Evolutionary conservation across 2,329 filamentous ascomycete genomes (phyloP).

Genomic region (Fusarium sp.): DNA sequence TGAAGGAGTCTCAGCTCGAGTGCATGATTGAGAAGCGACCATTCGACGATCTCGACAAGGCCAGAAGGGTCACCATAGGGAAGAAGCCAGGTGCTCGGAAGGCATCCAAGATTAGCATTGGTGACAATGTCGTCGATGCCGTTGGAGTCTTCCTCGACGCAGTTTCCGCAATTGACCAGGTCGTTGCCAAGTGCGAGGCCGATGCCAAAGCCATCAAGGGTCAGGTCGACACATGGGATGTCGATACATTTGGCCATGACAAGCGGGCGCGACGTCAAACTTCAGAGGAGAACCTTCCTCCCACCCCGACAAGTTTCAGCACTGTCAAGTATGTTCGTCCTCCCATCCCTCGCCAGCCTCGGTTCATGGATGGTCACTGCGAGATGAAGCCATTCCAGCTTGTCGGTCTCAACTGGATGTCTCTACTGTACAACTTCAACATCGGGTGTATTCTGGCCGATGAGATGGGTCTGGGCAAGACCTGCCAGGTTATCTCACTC

Average conservation of each 20-base stretch:
- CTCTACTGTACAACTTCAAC: slow-evolving; percentile 80
- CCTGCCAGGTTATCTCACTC: slow-evolving; percentile 94
- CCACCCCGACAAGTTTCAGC: slow-evolving; percentile 55
- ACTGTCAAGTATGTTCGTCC: slow-evolving; percentile 51
- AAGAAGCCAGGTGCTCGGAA: slow-evolving; percentile 60
- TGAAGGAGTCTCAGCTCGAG: slow-evolving; percentile 75
- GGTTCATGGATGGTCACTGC: slow-evolving; percentile 79
- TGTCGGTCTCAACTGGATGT: slow-evolving; percentile 94
- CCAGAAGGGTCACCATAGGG: slow-evolving; percentile 70
- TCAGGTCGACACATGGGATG: slow-evolving; percentile 59
- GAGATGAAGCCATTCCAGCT: slow-evolving; percentile 93
- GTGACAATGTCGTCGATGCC: slow-evolving; percentile 62
- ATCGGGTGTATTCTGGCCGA: slow-evolving; percentile 94
- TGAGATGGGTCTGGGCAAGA: slow-evolving; percentile 98
- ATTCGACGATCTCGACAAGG: slow-evolving; percentile 73
- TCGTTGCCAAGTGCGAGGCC: slow-evolving; percentile 80
- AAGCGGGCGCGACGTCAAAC: slow-evolving; percentile 46
- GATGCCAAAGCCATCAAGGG: slow-evolving; percentile 69
- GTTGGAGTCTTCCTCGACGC: slow-evolving; percentile 79
- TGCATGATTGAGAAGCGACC: slow-evolving; percentile 79
- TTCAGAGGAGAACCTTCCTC: slow-evolving; percentile 50
- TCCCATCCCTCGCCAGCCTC: slow-evolving; percentile 72
- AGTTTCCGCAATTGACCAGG: slow-evolving; percentile 83
- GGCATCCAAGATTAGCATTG: slow-evolving; percentile 59
- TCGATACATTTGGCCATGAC: slow-evolving; percentile 58